These are phyloP conservation scores for Chalciporus piperatus DNA, from an alignment of 768 basidiomycete genomes.

Conservation along the genomic window DNA sequence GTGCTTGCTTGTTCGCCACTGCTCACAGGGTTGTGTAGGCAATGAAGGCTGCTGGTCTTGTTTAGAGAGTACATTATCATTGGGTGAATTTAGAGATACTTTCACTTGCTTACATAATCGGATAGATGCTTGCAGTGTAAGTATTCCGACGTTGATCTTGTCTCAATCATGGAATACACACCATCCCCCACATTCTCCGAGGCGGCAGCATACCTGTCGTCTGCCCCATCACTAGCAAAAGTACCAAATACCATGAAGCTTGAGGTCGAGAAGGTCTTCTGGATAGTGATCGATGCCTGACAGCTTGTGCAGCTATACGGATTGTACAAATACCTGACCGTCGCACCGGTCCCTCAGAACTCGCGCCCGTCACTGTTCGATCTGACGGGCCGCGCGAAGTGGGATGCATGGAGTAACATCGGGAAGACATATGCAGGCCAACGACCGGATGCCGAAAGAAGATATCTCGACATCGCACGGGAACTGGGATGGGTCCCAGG, in stretches of 20 bases:
- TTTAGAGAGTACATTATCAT: conserved; percentile 37
- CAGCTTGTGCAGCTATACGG: conserved; percentile 66
- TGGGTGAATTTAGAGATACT: too few species aligned
- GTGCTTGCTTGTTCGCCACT: neutral
- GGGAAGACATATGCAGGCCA: conserved; percentile 47
- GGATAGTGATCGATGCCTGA: conserved; percentile 15
- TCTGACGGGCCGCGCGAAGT: conserved; percentile 76
- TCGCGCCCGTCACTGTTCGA: conserved; percentile 76
- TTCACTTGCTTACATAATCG: conserved; percentile 41
- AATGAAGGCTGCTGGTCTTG: conserved; percentile 75
- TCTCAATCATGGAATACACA: conserved; percentile 23
- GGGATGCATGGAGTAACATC: conserved; percentile 74
- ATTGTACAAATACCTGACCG: conserved; percentile 74
- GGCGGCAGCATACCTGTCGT: conserved; percentile 65
- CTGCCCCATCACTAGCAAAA: conserved; percentile 47
- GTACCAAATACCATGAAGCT: conserved; percentile 66
- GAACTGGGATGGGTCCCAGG: conserved; percentile 66
- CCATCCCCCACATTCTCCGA: conserved; percentile 47
- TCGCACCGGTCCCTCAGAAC: conserved; percentile 50
- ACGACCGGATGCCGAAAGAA: conserved; percentile 49
- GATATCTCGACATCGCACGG: conserved; percentile 68
- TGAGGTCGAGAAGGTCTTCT: conserved; percentile 53
- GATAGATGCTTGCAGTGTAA: conserved; percentile 8
- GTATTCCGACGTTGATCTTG: neutral
- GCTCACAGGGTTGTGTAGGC: conserved; percentile 43